Evolutionary conservation across 768 basidiomycete species (phyloP), one percentile per base, ranked within the genome.

Genomic region (Suillus cothurnatus): DNA sequence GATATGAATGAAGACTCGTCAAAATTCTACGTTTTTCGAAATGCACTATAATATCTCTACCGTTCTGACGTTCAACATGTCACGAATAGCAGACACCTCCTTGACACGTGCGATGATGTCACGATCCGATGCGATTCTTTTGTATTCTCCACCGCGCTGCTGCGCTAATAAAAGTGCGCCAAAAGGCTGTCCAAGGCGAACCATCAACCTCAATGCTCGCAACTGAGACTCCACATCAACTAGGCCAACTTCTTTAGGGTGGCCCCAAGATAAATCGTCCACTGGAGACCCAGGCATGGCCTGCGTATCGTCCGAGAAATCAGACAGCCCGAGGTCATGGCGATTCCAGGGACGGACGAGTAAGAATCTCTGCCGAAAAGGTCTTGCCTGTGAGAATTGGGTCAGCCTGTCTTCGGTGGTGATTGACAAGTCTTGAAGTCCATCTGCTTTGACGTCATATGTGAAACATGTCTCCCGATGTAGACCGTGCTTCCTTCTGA

Each of bases 131-230:
- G 64, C 64, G 31, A 61, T 39, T 49, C 64, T 47, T 34, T 61
- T 64, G 38, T 64, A 64, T 19, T 64, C 64, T 8, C 23, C 58
- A 8, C 60, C 31, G 0, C 56, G 59, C n/a, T 32, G 57, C 36
- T 52, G 56, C 26, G 26, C 39, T 32, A 61, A 64, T 14, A 41
- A 64, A 36, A 64, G 43, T 5, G 64, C 64, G 8, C 45, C 23
- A 36, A 64, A 64, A 8, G 56, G 56, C 36, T 61, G 59, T 49
- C 49, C 47, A 26, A 61, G 64, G 21, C 41, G 39, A 34, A 28
- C 50, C 11, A 61, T 34, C 15, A 64, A 38, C 43, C 36, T 57
- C 17, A 55, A 55, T 9, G 53, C 53, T 55, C 19, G 53, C 17
- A 31, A 32, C 31, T 55, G 53, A 55, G 53, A 55, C 53, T 55